Evolutionary conservation across 176 grass and related monocot species (phyloP).

Genomic region (Aegilops sharonensis): DNA sequence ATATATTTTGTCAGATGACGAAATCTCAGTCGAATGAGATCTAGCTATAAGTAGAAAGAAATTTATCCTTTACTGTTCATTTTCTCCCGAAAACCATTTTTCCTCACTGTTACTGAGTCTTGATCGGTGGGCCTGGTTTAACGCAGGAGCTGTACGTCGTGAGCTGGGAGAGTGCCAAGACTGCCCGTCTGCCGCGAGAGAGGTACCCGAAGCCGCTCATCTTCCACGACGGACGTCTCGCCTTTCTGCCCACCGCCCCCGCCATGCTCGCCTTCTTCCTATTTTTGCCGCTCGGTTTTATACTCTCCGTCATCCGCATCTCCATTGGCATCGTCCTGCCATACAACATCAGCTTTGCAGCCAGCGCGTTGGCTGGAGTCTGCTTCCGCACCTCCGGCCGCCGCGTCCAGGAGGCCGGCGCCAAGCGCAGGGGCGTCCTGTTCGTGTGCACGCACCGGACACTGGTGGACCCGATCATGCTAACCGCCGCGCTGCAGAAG

Average conservation of each 20-base stretch:
- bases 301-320: slow-evolving; percentile 57
- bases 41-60: too few relatives aligned
- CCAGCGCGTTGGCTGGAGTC: slow-evolving; percentile 40
- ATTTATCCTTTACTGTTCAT: not conserved
- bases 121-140: not conserved
- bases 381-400: slow-evolving; percentile 41
- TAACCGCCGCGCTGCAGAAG: slow-evolving; percentile 49
- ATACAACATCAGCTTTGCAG: slow-evolving; percentile 36
- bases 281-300: slow-evolving; percentile 63
- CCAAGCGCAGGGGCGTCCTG: slow-evolving; percentile 36
- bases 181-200: slow-evolving; percentile 40
- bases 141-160: slow-evolving; percentile 65
- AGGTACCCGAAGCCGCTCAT: slow-evolving; percentile 88
- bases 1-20: too few relatives aligned
- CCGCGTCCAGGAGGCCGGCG: not conserved
- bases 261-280: slow-evolving; percentile 64
- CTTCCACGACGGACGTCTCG: slow-evolving; percentile 91
- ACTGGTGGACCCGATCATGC: slow-evolving; percentile 75
- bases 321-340: slow-evolving; percentile 55
- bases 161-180: slow-evolving; percentile 37
- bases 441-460: slow-evolving; percentile 92
- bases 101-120: not conserved
- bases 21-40: too few relatives aligned
- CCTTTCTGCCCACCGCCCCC: slow-evolving; percentile 61
- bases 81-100: not conserved